phyloP scores from a whole-genome alignment of 1,284 basidiomycete genomes.

The Ganoderma resinaceum region DNA sequence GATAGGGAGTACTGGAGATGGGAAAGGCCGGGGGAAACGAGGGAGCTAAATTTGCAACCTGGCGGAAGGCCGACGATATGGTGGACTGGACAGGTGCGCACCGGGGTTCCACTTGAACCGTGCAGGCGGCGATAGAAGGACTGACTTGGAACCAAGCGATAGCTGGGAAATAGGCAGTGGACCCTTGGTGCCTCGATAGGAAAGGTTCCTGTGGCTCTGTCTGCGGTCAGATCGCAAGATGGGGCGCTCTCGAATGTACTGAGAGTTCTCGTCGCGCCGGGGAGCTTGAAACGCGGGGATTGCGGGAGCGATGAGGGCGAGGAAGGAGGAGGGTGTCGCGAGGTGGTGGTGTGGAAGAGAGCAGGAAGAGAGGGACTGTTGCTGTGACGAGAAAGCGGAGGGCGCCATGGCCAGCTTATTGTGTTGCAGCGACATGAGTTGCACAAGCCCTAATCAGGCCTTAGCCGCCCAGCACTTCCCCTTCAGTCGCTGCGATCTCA shows the following conservation, averaged over 20 bases:
- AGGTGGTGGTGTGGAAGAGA: conserved; percentile 26
- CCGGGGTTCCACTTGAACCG: conserved; percentile 13
- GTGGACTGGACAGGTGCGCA: neutral
- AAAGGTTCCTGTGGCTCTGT: conserved; percentile 14
- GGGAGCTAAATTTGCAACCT: conserved; percentile 24
- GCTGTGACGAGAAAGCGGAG: conserved; percentile 19
- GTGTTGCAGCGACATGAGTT: conserved; percentile 27
- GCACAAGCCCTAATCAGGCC: neutral
- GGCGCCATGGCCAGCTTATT: conserved; percentile 29
- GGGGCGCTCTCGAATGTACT: neutral
- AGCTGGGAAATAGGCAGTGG: neutral
- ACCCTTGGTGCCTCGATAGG: conserved; percentile 15
- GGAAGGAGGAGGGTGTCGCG: conserved; percentile 18
- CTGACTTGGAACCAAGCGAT: neutral
- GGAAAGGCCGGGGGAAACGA: conserved; percentile 10
- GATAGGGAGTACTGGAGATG: neutral
- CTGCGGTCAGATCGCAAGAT: conserved; percentile 9
- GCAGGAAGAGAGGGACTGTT: conserved; percentile 7
- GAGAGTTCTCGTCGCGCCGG: neutral
- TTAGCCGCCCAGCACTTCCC: neutral
- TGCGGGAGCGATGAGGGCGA: neutral
- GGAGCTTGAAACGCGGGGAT: neutral
- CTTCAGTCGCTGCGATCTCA: neutral
- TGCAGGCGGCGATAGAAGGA: conserved; percentile 23
- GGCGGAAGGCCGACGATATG: conserved; percentile 13